Base-by-base conservation (phyloP, 345 rosid genomes). In the Streptanthus diversifolius region DNA sequence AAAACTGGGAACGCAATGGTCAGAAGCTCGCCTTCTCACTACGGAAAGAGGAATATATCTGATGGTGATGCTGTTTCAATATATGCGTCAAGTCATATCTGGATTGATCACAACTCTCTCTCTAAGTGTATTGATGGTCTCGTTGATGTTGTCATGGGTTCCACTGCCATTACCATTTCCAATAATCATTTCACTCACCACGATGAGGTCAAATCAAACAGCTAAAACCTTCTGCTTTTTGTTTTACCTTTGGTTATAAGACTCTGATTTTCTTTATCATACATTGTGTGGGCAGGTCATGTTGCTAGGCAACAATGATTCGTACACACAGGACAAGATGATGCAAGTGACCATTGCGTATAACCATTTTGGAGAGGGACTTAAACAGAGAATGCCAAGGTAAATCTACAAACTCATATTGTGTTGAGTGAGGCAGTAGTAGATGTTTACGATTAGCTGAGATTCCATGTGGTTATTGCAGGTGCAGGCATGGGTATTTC, bases 301-400 rank as follows among this genome's bases (percentile, higher is more conserved):
- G 84, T 81, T 91, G 63, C 75, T 91, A 74, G 96, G 96, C 8
- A 91, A 91, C 36, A 81, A 85, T 55, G 97, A 91, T 60, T 80
- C 86, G 8, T 86, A 91, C 71, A 85, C 85, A 4, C 74, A 79
- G 66, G 93, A 91, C 87, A 87, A 86, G 86, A 74, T 65, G 53
- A 91, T 91, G 97, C 93, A 86, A 74, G 97, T 89, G 30, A 89
- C 97, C 33, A 86, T 91, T 62, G 96, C 92, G 8, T 89, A 87
- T 3, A 70, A 70, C 39, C 74, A 57, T 70, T 70, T 70, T 44
- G 57, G 74, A n/a, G 75, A 61, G 3, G 97, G 97, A 36, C 93
- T 89, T 30, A 83, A 77, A 60, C 97, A 91, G 83, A 87, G 96
- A 79, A 91, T 89, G 97, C 97, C 97, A 41, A 87, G 97, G 91